A percentile compares a stretch with the other conserved stretches of the same genome.
phyloP scores from a whole-genome alignment of 495 filamentous ascomycete genomes.

The Penicillium goetzii region DNA sequence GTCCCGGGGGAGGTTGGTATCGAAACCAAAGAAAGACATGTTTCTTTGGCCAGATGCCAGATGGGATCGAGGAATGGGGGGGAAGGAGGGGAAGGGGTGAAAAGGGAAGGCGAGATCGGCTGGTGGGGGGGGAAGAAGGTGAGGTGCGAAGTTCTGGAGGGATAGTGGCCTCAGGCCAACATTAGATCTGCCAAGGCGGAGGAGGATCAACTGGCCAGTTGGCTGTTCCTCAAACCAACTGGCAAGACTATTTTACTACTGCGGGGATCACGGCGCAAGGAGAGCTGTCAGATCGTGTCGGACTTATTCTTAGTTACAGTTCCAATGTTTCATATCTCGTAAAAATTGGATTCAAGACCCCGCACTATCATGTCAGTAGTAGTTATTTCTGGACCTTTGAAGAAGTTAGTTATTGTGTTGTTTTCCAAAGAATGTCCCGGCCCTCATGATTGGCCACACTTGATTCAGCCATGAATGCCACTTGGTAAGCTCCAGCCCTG shows the following conservation, averaged over 20 bases:
- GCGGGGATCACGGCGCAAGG: not conserved
- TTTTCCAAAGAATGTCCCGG: not conserved
- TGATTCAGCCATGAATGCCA: not conserved
- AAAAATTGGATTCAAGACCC: not conserved
- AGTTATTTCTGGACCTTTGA: not conserved
- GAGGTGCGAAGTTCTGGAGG: conserved; percentile 25
- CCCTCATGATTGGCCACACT: not conserved
- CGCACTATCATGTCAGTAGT: not conserved
- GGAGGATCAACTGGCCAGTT: conserved; percentile 5
- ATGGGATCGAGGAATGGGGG: conserved; percentile 21
- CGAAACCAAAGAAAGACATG: conserved; percentile 91
- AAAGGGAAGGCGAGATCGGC: conserved; percentile 11
- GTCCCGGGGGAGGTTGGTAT: conserved; percentile 66
- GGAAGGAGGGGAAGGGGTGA: conserved; percentile 20
- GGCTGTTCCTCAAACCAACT: not conserved
- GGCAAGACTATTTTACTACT: not conserved
- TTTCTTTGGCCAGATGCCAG: conserved; percentile 25
- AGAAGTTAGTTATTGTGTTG: not conserved
- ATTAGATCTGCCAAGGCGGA: conserved; percentile 15
- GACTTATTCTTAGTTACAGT: not conserved
- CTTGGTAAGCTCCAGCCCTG: not conserved
- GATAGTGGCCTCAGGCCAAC: conserved; percentile 17
- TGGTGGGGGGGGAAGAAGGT: conserved; percentile 17
- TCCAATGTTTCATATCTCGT: not conserved
- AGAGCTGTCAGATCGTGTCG: not conserved